Evolutionary conservation across 1,284 basidiomycete genomes (phyloP), one percentile per base, ranked within the genome.

Genomic region (Papiliotrema laurentii): DNA sequence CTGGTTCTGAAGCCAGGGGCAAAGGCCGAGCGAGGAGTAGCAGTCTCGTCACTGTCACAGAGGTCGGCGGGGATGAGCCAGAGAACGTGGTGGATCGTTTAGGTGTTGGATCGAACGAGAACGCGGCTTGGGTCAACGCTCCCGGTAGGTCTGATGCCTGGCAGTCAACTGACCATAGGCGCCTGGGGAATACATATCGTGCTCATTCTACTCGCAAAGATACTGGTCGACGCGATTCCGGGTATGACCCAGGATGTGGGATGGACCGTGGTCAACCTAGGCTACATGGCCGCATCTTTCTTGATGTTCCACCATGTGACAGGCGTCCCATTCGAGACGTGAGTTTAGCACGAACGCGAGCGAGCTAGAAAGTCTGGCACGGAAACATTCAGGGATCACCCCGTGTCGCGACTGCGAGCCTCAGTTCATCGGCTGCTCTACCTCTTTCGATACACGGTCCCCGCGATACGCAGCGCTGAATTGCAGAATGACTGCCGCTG

Each of bases 251-350:
- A 91, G 69, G 85, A 97, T 76, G 79, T 92, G 36, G 91, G 89
- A 68, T 99, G 94, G 94, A 96, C 94, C 9, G 78, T 93, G 26
- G 89, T 93, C 58, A 97, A 97, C 69, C 75, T 97, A 43, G 76
- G 87, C 51, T 99, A 99, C 76, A 87, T 93, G 62, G 81, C 85
- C 35, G 73, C 94, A 24, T 89, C 93, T 13, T 98, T 94, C 76
- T 78, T 97, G 58, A 96, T 99, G 89, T 99, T 99, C 77, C 94
- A 99, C 73, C 91, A 89, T 78, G 91, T 96, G 48, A 97, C 91
- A 11, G 94, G 94, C 42, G 90, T 96, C 28, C 94, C 96, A 3
- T 98, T 98, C 72, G 87, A 94, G 65, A 85, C 84, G 9, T 66
- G 66, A n/a, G n/a, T n/a, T n/a, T n/a, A n/a, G n/a, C n/a, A n/a